Evolutionary conservation across 2,329 filamentous ascomycete genomes (phyloP).

Genomic region (Colletotrichum sp.): DNA sequence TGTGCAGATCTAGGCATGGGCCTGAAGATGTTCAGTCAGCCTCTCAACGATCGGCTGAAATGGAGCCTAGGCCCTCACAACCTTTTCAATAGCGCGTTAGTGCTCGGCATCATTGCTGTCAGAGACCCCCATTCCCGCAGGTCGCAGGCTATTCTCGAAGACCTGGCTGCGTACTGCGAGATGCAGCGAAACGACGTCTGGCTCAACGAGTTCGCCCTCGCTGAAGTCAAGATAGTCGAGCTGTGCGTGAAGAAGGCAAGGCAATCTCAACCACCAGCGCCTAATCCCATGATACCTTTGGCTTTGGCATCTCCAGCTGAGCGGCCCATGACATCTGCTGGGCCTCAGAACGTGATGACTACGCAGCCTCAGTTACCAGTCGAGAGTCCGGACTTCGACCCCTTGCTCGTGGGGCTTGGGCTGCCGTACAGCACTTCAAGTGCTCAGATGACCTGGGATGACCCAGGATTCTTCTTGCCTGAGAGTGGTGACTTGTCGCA

Average conservation of each 20-base stretch:
- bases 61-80: constrained; percentile 40
- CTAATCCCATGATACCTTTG: background rate
- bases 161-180: constrained; percentile 44
- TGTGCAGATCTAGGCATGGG: constrained; percentile 43
- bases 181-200: constrained; percentile 42
- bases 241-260: constrained; percentile 36
- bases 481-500: constrained; percentile 9
- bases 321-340: background rate
- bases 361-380: constrained; percentile 8
- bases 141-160: constrained; percentile 38
- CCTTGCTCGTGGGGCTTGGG: background rate
- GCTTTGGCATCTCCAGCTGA: background rate
- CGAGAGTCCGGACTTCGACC: constrained; percentile 5
- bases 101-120: constrained; percentile 34
- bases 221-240: constrained; percentile 46
- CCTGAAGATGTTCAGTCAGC: constrained; percentile 33
- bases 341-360: background rate
- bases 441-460: constrained; percentile 17
- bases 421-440: constrained; percentile 15
- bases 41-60: constrained; percentile 36
- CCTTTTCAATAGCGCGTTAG: constrained; percentile 46
- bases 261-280: background rate
- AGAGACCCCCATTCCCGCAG: constrained; percentile 32
- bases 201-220: constrained; percentile 44
- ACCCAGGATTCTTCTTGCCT: background rate